These are phyloP conservation scores for Chenopodium quinoa DNA, from an alignment of 148 eudicot species.

Conservation along the genomic window DNA sequence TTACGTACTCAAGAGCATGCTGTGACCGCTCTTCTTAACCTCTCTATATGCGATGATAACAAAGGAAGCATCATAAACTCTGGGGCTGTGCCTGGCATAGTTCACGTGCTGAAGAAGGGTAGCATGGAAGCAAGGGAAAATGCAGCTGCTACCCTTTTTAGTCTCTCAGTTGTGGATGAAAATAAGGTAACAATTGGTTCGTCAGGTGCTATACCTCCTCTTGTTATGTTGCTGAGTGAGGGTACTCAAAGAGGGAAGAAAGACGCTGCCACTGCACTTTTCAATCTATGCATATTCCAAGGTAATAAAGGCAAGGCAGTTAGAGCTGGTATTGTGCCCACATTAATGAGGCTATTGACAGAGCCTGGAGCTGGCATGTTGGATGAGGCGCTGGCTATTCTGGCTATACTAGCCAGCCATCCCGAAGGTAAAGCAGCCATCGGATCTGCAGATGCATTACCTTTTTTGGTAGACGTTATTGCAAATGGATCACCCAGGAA, in stretches of 20 bases:
- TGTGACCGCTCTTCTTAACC: constrained; percentile 90
- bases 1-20: constrained; percentile 87
- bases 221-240: constrained; percentile 67
- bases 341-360: constrained; percentile 68
- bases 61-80: constrained; percentile 68
- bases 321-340: constrained; percentile 80
- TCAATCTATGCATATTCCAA: constrained; percentile 86
- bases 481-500: constrained; percentile 86
- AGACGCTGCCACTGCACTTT: constrained; percentile 94
- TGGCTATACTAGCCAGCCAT: constrained; percentile 84
- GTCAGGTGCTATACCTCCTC: constrained; percentile 85
- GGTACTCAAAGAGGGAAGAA: constrained; percentile 92
- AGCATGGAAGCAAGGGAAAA: constrained; percentile 94
- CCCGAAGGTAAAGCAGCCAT: constrained; percentile 79
- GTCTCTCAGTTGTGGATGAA: constrained; percentile 89
- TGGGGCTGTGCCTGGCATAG: constrained; percentile 83
- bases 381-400: constrained; percentile 84
- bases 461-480: constrained; percentile 73
- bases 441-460: constrained; percentile 74
- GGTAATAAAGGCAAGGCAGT: constrained; percentile 93
- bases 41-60: constrained; percentile 83
- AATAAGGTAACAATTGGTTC: constrained; percentile 78
- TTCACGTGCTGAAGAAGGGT: constrained; percentile 73
- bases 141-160: constrained; percentile 89
- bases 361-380: constrained; percentile 81